These are phyloP conservation scores for Backusella sp. DNA, from an alignment of 192 early-diverging fungal species.

Conservation along the genomic window DNA sequence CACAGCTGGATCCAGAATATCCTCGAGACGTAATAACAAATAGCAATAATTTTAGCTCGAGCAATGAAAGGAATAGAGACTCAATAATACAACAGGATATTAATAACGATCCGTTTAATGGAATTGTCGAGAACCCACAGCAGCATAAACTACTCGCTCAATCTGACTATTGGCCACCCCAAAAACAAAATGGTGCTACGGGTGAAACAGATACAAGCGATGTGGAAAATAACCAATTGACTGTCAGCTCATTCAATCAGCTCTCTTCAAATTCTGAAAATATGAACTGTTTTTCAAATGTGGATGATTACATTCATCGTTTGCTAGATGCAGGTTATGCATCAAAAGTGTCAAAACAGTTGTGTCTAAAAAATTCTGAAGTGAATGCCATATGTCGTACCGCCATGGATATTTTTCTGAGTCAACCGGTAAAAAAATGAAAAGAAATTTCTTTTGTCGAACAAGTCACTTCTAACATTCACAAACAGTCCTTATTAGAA, in stretches of 20 bases:
- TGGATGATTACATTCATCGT: conserved; percentile 89
- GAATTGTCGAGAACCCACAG: conserved; percentile 24
- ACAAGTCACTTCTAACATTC: no score
- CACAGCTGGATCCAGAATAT: conserved; percentile 32
- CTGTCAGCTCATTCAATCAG: conserved; percentile 38
- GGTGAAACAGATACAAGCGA: conserved; percentile 13
- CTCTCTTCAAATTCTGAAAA: conserved; percentile 28
- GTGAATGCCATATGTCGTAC: conserved; percentile 85
- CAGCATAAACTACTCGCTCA: conserved; percentile 26
- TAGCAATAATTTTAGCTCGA: background rate
- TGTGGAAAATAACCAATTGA: conserved; percentile 36
- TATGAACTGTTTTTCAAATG: conserved; percentile 30
- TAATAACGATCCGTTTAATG: conserved; percentile 14
- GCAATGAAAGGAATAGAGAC: background rate
- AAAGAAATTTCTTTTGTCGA: no score
- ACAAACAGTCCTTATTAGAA: conserved; percentile 54
- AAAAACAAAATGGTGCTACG: background rate
- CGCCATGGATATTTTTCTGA: conserved; percentile 85
- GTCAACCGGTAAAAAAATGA: conserved; percentile 62
- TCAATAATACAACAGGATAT: background rate
- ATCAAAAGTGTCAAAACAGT: conserved; percentile 68
- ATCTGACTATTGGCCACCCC: conserved; percentile 27
- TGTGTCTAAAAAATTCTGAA: conserved; percentile 85
- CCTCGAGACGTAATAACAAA: background rate
- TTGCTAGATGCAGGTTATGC: conserved; percentile 78